Conservation (phyloP, 768 basidiomycete species). For the Lactifluus subvellereus region DNA sequence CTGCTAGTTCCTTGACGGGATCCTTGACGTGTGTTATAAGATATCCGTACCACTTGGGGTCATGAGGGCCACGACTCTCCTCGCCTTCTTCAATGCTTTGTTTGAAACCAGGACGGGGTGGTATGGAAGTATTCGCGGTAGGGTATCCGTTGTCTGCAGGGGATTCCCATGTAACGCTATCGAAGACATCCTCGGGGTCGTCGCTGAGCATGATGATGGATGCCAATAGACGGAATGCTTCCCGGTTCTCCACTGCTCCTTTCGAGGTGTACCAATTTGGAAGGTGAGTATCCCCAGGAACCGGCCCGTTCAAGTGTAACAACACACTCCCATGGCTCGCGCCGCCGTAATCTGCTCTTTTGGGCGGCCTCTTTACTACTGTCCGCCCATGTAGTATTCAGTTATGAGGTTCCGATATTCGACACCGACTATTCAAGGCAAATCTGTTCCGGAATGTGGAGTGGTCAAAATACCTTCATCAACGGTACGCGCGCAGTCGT, state of each 20-base stretch:
- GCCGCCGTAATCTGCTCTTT: slow-evolving; percentile 16
- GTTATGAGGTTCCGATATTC: slow-evolving; percentile 59
- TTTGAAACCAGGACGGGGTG: slow-evolving; percentile 70
- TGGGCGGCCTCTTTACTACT: slow-evolving; percentile 25
- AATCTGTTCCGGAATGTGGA: slow-evolving; percentile 96
- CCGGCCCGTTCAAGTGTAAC: slow-evolving; percentile 6
- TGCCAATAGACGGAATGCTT: not conserved
- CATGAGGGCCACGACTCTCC: slow-evolving; percentile 59
- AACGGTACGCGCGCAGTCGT: slow-evolving; percentile 51
- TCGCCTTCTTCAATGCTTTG: slow-evolving; percentile 70
- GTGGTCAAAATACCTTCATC: slow-evolving; percentile 67
- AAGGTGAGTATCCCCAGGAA: not conserved
- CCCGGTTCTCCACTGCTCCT: too few relatives aligned
- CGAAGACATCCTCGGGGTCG: slow-evolving; percentile 79
- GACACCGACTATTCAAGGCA: slow-evolving; percentile 83
- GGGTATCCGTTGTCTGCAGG: slow-evolving; percentile 52
- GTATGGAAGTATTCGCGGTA: slow-evolving; percentile 32
- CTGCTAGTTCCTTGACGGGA: slow-evolving; percentile 92
- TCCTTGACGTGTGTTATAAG: slow-evolving; percentile 81
- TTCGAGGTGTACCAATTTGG: not conserved
- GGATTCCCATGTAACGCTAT: slow-evolving; percentile 88
- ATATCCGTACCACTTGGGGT: slow-evolving; percentile 89
- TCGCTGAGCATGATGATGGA: slow-evolving; percentile 70
- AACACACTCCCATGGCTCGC: slow-evolving; percentile 18
- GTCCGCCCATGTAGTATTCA: slow-evolving; percentile 29